Base-by-base conservation (phyloP, 2,329 filamentous ascomycete genomes). In the Cladophialophora exuberans region DNA sequence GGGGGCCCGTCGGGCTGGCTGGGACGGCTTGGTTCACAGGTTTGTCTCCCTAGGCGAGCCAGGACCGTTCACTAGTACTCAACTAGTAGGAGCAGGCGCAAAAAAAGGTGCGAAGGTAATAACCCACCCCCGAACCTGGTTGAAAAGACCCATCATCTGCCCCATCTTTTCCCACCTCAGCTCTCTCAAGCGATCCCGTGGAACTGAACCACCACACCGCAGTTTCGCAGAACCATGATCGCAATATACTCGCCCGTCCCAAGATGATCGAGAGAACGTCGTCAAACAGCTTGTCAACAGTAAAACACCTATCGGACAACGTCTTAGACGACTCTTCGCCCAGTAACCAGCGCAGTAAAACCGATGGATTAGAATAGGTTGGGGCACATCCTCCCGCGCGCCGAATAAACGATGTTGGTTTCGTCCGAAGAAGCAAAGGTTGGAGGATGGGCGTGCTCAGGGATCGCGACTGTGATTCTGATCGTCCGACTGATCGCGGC, bases 371-470 rank as follows among this genome's bases (percentile, higher is more conserved):
- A 25, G 39, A 23, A n/a, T 20, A 6, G 39, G 11, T 23, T 20
- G 17, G 35, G 13, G 10, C 35, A 4, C 2, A 26, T 26, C 20
- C 39, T n/a, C 22, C n/a, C n/a, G n/a, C n/a, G n/a, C n/a, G n/a
- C n/a, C n/a, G n/a, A n/a, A n/a, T n/a, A n/a, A n/a, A 56, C 25
- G 39, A 61, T 61, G 58, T 28, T 52, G 38, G 42, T 57, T 23
- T 49, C 58, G 18, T 58, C 58, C 36, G 26, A 56, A 17, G 55
- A 56, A 20, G 54, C 58, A 17, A 49, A 49, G 33, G 18, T 57
- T 13, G 49, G 30, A 45, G 58, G 58, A 6, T 61, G 52, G 52
- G 41, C 53, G 7, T 61, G 58, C 25, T 23, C 59, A 17, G 59
- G 52, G 22, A 15, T 57, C 9, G 51, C 56, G 5, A 35, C 60